Evolutionary conservation across 1,284 basidiomycete genomes (phyloP), one percentile per base, ranked within the genome.

Genomic region (Microbotryum silenes-acaulis): DNA sequence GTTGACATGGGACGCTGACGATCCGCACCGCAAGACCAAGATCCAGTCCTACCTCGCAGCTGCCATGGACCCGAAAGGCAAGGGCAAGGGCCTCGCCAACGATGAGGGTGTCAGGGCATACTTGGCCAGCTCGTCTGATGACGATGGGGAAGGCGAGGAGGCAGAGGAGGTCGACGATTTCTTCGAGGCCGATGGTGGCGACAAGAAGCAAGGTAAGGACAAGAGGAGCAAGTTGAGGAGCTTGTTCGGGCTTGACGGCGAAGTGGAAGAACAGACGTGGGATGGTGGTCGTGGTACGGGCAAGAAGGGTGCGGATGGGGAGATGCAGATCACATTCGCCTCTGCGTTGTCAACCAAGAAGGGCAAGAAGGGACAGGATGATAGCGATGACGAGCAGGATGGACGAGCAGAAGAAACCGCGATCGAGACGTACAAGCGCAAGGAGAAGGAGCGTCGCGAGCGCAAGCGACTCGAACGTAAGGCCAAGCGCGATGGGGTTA

Each of bases 1-100:
- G 73, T 81, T 98, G 29, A 97, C 94, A 10, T 99, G 96, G 96
- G 96, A 98, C 72, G 90, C 93, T 67, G 96, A 98, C 75, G 94
- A 98, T 72, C 86, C 90, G 3, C 88, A 94, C 73, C 86, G 96
- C 21, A 82, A 80, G 63, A 68, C 54, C 54, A 70, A 62, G 74
- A 75, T 70, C 64, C 71, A 65, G 71, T 74, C 57, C 61, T 69
- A 51, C 71, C 71, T 54, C 66, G 74, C 51, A 66, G 61, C 50
- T 8, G 63, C 61, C 14, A 61, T 63, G 52, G 67, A 66, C 57
- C 60, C 67, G 60, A 65, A 66, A 49, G 62, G 59, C 33, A 65
- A 69, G 60, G 61, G 61, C 3, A 71, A 71, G 59, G 72, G 67
- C 12, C 82, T 83, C 59, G 85, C 88, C 72, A 89, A 94, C 73